phyloP scores from a whole-genome alignment of 2,329 filamentous ascomycete species.

The Nothomitra cinnamomea region DNA sequence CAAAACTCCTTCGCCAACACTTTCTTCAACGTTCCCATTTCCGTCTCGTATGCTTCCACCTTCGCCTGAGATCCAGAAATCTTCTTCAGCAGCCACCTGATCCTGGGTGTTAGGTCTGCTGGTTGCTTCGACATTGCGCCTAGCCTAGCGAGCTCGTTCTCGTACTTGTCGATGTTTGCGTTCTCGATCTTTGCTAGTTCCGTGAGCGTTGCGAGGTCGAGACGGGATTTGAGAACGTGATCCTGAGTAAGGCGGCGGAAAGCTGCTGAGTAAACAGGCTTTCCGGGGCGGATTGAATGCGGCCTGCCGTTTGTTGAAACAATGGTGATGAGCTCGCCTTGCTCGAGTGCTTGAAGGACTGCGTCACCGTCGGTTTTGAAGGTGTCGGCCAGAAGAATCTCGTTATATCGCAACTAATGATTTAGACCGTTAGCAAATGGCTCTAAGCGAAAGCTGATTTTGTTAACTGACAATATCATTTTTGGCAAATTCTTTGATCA shows the following conservation, averaged over 20 bases:
- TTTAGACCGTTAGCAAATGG: background rate
- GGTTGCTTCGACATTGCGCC: slow-evolving; percentile 55
- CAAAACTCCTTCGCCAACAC: slow-evolving; percentile 39
- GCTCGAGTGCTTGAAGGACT: slow-evolving; percentile 63
- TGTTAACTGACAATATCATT: slow-evolving; percentile 27
- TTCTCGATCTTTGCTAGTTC: slow-evolving; percentile 57
- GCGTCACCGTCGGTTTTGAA: slow-evolving; percentile 58
- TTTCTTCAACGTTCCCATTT: slow-evolving; percentile 58
- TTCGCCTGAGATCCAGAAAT: slow-evolving; percentile 56
- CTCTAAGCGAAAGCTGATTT: no score
- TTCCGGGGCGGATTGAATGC: slow-evolving; percentile 58
- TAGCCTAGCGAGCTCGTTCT: slow-evolving; percentile 59
- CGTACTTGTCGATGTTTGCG: slow-evolving; percentile 58
- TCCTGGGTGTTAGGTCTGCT: slow-evolving; percentile 44
- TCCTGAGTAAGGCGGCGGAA: slow-evolving; percentile 60
- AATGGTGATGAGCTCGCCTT: slow-evolving; percentile 72
- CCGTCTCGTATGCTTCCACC: slow-evolving; percentile 54
- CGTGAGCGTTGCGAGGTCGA: slow-evolving; percentile 52
- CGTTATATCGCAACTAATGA: slow-evolving; percentile 55
- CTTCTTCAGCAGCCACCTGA: slow-evolving; percentile 59
- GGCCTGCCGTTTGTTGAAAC: slow-evolving; percentile 59
- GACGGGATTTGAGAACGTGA: slow-evolving; percentile 50
- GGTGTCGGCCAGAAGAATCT: slow-evolving; percentile 58
- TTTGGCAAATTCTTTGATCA: slow-evolving; percentile 64
- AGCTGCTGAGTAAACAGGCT: slow-evolving; percentile 72